phyloP scores from a whole-genome alignment of 2,329 filamentous ascomycete genomes.

The Trichoderma brevicompactum region DNA sequence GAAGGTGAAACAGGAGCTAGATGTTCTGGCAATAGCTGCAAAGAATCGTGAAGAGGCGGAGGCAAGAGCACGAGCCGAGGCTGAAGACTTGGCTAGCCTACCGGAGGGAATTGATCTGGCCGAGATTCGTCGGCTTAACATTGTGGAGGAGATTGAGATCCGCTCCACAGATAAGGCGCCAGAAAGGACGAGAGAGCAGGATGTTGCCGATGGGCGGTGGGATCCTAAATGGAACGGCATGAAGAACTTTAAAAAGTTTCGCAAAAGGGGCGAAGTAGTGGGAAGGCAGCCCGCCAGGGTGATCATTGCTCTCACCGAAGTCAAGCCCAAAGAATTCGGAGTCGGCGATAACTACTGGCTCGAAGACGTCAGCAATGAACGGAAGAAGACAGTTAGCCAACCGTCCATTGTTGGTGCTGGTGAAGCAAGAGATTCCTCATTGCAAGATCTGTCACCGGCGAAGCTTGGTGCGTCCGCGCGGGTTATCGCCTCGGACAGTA shows the following conservation, averaged over 20 bases:
- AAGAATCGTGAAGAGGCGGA: slow-evolving; percentile 68
- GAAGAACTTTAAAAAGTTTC: slow-evolving; percentile 94
- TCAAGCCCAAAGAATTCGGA: slow-evolving; percentile 71
- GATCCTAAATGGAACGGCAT: slow-evolving; percentile 89
- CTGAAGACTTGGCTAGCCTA: slow-evolving; percentile 55
- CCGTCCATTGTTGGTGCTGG: slow-evolving; percentile 33
- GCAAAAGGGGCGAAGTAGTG: slow-evolving; percentile 56
- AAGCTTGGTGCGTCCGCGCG: slow-evolving; percentile 32
- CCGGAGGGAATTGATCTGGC: slow-evolving; percentile 71
- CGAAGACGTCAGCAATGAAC: slow-evolving; percentile 51
- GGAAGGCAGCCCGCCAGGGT: slow-evolving; percentile 53
- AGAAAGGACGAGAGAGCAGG: slow-evolving; percentile 50
- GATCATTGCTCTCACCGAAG: slow-evolving; percentile 74
- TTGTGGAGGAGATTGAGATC: slow-evolving; percentile 77
- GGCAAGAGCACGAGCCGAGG: slow-evolving; percentile 60
- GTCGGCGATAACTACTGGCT: slow-evolving; percentile 80
- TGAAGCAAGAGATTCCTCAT: slow-evolving; percentile 11
- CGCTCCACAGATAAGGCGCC: slow-evolving; percentile 42
- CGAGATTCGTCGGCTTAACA: slow-evolving; percentile 72
- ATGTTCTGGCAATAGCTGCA: slow-evolving; percentile 70
- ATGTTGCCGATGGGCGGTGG: slow-evolving; percentile 67
- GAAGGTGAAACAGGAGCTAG: slow-evolving; percentile 63
- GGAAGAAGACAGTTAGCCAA: slow-evolving; percentile 38
- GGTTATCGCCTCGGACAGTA: slow-evolving; percentile 45
- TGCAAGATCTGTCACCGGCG: slow-evolving; percentile 28